Conservation (phyloP, 352 stramenopile genomes). For the Phytopythium vexans region DNA sequence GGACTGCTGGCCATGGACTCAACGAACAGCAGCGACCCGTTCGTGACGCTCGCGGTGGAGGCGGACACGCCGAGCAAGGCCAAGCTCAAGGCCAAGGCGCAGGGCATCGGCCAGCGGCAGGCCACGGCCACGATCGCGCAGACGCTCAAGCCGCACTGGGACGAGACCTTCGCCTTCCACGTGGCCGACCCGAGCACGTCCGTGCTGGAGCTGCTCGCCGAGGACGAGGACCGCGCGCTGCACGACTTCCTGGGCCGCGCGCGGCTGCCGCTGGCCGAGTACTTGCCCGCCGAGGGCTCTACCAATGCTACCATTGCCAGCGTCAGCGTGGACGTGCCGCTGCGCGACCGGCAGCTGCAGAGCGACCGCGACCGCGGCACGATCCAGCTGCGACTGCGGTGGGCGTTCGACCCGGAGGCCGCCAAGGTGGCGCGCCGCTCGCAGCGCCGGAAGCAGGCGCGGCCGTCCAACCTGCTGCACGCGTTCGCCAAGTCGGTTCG, state of each 20-base stretch:
- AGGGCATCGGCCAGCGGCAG: constrained; percentile 71
- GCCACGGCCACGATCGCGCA: constrained; percentile 63
- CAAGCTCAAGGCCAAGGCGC: too few relatives aligned
- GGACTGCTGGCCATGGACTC: constrained; percentile 81
- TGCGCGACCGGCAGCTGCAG: constrained; percentile 53
- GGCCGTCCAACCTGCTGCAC: constrained; percentile 38
- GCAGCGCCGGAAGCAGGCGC: constrained; percentile 48
- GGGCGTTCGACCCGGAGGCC: constrained; percentile 46
- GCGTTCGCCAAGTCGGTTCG: constrained; percentile 52
- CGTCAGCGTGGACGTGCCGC: too few relatives aligned
- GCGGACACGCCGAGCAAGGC: too few relatives aligned
- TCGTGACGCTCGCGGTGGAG: constrained; percentile 78
- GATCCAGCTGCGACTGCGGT: constrained; percentile 49
- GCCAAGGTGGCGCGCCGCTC: constrained; percentile 35
- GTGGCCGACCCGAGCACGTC: constrained; percentile 20
- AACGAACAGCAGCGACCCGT: constrained; percentile 80
- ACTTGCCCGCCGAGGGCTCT: too few relatives aligned
- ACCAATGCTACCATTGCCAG: too few relatives aligned
- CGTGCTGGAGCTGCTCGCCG: constrained; percentile 55
- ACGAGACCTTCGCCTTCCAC: constrained; percentile 65
- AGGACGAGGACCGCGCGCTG: constrained; percentile 58
- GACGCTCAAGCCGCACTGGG: constrained; percentile 74
- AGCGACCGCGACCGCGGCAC: constrained; percentile 56
- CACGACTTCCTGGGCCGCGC: constrained; percentile 67
- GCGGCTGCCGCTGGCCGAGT: constrained; percentile 23